Percentiles rank a stretch among this genome's conserved stretches.
Conservation (phyloP, 2,329 filamentous ascomycete genomes). For the Calonectria montana region DNA sequence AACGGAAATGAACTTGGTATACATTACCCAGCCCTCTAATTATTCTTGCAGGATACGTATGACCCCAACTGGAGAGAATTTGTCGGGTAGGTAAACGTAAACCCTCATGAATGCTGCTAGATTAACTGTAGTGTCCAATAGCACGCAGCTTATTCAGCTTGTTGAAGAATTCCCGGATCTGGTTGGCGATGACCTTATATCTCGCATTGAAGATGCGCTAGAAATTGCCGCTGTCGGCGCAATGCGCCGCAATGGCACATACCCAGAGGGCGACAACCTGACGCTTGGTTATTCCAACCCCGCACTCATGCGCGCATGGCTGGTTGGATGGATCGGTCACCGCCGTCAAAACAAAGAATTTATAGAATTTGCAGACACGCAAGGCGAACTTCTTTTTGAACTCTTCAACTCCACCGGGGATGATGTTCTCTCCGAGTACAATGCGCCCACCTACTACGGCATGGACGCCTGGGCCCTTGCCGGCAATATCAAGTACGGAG, state of each 20-base stretch:
- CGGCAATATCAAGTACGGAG: conserved; percentile 51
- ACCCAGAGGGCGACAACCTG: conserved; percentile 50
- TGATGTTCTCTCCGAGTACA: conserved; percentile 52
- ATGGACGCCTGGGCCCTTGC: conserved; percentile 55
- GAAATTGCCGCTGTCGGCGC: conserved; percentile 51
- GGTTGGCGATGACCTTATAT: conserved; percentile 45
- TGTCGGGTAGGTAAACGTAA: conserved; percentile 39
- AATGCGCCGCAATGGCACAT: conserved; percentile 54
- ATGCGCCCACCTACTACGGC: conserved; percentile 55
- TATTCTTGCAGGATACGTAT: conserved; percentile 8
- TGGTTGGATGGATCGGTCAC: conserved; percentile 54
- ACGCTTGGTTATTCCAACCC: conserved; percentile 56
- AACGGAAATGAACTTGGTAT: not conserved
- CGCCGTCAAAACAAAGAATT: conserved; percentile 51
- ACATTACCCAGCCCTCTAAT: too few species aligned
- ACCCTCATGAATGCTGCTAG: not conserved
- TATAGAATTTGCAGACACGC: conserved; percentile 50
- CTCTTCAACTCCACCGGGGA: conserved; percentile 46
- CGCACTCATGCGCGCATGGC: conserved; percentile 52
- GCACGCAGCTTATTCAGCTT: conserved; percentile 48
- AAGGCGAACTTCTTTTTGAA: conserved; percentile 44
- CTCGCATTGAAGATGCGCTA: conserved; percentile 50
- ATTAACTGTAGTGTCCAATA: conserved; percentile 7
- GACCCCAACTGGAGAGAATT: conserved; percentile 54
- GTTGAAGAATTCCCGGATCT: conserved; percentile 49